Evolutionary conservation across 495 filamentous ascomycete species (phyloP).

Genomic region (Cercophora scortea): DNA sequence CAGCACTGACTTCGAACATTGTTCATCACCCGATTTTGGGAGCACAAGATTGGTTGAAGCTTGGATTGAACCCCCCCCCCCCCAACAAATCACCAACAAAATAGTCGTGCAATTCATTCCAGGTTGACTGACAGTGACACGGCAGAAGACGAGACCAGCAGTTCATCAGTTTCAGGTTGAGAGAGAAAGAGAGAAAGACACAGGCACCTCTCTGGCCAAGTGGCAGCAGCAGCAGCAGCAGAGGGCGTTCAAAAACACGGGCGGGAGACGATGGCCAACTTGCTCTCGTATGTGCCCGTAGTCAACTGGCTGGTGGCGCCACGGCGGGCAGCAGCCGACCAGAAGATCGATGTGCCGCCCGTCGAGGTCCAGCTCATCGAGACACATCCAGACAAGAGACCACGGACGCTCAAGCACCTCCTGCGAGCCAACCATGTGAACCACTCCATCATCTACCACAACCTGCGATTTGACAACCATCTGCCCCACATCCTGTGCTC

Average conservation of each 20-base stretch:
- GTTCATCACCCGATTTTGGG: too few relatives aligned
- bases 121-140: too few relatives aligned
- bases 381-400: slow-evolving; percentile 64
- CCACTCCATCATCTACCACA: slow-evolving; percentile 71
- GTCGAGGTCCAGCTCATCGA: slow-evolving; percentile 74
- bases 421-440: slow-evolving; percentile 87
- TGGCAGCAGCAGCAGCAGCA: too few relatives aligned
- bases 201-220: not conserved
- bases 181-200: not conserved
- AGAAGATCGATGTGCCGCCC: slow-evolving; percentile 55
- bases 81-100: too few relatives aligned
- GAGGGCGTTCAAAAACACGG: not conserved
- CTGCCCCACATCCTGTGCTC: slow-evolving; percentile 76
- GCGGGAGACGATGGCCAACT: slow-evolving; percentile 27
- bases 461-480: slow-evolving; percentile 81
- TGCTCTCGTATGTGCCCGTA: slow-evolving; percentile 42
- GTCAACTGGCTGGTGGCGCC: slow-evolving; percentile 33
- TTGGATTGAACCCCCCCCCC: too few relatives aligned
- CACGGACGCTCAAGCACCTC: slow-evolving; percentile 80
- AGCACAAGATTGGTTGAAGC: too few relatives aligned
- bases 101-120: too few relatives aligned
- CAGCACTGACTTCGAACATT: too few relatives aligned
- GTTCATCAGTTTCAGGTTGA: too few relatives aligned
- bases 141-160: too few relatives aligned
- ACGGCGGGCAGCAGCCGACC: slow-evolving; percentile 10